These are phyloP conservation scores for Phytopythium kandeliae DNA, from an alignment of 352 stramenopile genomes.

Conservation along the genomic window DNA sequence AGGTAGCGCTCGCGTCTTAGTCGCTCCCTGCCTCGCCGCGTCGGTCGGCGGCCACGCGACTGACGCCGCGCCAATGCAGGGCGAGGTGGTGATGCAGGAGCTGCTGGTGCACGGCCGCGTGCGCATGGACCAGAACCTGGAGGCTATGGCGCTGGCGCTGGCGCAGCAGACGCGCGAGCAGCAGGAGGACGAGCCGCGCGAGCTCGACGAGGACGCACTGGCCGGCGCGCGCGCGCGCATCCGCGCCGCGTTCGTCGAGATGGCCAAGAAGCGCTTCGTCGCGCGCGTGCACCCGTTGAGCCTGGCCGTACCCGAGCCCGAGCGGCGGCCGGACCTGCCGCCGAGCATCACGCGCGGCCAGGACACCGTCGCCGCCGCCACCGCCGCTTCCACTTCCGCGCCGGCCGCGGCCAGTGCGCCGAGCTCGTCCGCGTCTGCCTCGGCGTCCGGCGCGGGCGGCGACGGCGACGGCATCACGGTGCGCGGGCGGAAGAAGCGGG, in stretches of 20 bases:
- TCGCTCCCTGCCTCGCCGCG: background rate
- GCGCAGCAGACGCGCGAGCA: slow-evolving; percentile 42
- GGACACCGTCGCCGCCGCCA: slow-evolving; percentile 11
- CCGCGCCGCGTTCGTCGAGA: slow-evolving; percentile 73
- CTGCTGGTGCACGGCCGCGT: slow-evolving; percentile 79
- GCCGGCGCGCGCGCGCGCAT: slow-evolving; percentile 55
- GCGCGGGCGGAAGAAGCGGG: slow-evolving; percentile 59
- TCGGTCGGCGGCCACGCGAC: no score
- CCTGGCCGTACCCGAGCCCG: slow-evolving; percentile 55
- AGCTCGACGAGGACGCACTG: slow-evolving; percentile 45
- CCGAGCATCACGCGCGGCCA: slow-evolving; percentile 56
- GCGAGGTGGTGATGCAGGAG: slow-evolving; percentile 87
- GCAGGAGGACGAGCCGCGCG: slow-evolving; percentile 1
- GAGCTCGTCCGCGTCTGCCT: no score
- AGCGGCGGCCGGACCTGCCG: slow-evolving; percentile 56
- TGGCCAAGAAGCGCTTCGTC: slow-evolving; percentile 88
- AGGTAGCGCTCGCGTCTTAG: no score
- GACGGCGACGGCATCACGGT: slow-evolving; percentile 72
- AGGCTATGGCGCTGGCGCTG: slow-evolving; percentile 77
- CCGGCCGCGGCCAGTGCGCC: slow-evolving; percentile 11
- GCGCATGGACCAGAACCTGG: slow-evolving; percentile 80
- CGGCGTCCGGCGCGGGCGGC: slow-evolving; percentile 6
- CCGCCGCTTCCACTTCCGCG: slow-evolving; percentile 7
- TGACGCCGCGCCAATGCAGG: no score
- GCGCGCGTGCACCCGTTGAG: slow-evolving; percentile 80